These are phyloP conservation scores for Scalesia atractyloides DNA, from an alignment of 129 eudicot genomes.

Conservation along the genomic window DNA sequence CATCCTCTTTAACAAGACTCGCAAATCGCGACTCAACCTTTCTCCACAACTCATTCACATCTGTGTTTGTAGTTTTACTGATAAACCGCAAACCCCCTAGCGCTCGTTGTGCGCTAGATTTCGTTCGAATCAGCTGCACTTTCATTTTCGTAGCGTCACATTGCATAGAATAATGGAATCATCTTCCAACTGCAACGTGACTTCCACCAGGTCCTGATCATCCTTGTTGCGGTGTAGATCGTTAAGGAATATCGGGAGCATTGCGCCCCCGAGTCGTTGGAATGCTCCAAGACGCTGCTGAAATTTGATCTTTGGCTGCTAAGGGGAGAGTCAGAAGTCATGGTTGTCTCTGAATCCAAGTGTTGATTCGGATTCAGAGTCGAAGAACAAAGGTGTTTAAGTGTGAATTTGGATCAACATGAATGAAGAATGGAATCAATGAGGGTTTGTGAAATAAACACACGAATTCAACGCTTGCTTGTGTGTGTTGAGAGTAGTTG, in stretches of 20 bases:
- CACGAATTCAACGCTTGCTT: constrained; percentile 59
- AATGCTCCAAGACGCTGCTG: constrained; percentile 48
- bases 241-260: constrained; percentile 75
- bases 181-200: constrained; percentile 66
- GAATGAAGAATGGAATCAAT: background rate
- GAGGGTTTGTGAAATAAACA: constrained; percentile 27
- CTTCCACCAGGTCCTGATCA: constrained; percentile 62
- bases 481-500: constrained; percentile 46
- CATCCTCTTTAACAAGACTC: constrained; percentile 57
- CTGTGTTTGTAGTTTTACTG: constrained; percentile 52
- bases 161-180: constrained; percentile 55
- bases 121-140: constrained; percentile 55
- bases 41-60: constrained; percentile 55
- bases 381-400: background rate
- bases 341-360: background rate
- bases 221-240: constrained; percentile 55
- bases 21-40: constrained; percentile 71
- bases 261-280: constrained; percentile 63
- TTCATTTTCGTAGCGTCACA: constrained; percentile 58
- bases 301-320: constrained; percentile 39
- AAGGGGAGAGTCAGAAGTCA: constrained; percentile 39
- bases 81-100: constrained; percentile 82
- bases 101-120: constrained; percentile 88
- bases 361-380: background rate
- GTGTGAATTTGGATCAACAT: constrained; percentile 17